These are phyloP conservation scores for Pichia phayaonensis DNA, from an alignment of 805 yeast species.

Conservation along the genomic window DNA sequence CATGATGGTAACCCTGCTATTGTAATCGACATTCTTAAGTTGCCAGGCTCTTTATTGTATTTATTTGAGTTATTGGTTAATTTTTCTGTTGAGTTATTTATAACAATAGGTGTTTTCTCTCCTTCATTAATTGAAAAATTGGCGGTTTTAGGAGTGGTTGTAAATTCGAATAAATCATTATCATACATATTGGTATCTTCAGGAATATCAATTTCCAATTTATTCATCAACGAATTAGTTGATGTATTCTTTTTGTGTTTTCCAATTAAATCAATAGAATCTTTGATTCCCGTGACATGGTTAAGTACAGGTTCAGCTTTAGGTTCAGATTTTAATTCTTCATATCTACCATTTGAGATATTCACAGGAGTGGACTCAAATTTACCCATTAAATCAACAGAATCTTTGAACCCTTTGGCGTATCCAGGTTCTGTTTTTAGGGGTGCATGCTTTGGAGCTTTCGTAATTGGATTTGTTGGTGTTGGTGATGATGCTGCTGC, in stretches of 20 bases:
- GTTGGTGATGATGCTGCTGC: conserved; percentile 4
- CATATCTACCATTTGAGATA: too few species aligned
- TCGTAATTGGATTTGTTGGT: neutral
- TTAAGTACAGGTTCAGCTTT: neutral
- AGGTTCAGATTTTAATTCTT: neutral
- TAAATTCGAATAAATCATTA: conserved; percentile 12
- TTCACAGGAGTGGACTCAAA: neutral
- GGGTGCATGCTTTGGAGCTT: conserved; percentile 3
- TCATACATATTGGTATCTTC: neutral
- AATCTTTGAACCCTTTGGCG: conserved; percentile 11
- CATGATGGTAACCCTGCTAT: neutral
- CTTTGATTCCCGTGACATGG: conserved; percentile 8
- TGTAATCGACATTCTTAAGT: neutral
- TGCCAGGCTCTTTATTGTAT: neutral
- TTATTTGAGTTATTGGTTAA: neutral
- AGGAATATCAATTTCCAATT: neutral
- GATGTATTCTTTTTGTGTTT: neutral
- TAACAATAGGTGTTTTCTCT: neutral
- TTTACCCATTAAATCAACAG: conserved; percentile 10
- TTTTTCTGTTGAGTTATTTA: neutral
- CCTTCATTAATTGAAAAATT: neutral
- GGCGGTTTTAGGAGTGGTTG: neutral
- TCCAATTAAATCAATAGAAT: conserved; percentile 12
- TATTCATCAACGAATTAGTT: conserved; percentile 8
- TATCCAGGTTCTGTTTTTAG: conserved; percentile 1